phyloP scores from a whole-genome alignment of 2,329 filamentous ascomycete genomes.

The Neofusicoccum laricinum region DNA sequence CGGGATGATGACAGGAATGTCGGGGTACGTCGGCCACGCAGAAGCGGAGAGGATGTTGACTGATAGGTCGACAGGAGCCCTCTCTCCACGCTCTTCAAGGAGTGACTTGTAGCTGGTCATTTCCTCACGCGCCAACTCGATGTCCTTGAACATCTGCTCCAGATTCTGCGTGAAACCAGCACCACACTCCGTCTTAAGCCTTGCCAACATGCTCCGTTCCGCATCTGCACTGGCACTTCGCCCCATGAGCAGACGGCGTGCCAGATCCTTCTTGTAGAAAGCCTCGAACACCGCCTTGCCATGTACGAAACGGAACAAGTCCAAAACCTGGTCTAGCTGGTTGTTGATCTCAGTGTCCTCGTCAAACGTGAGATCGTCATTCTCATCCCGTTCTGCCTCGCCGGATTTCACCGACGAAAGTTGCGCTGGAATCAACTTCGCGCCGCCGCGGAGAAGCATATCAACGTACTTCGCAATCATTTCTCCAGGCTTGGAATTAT shows the following conservation, averaged over 20 bases:
- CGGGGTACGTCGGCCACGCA: slow-evolving; percentile 89
- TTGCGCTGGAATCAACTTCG: slow-evolving; percentile 74
- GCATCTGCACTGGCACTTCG: slow-evolving; percentile 92
- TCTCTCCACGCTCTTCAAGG: slow-evolving; percentile 58
- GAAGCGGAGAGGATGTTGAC: slow-evolving; percentile 90
- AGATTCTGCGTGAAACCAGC: slow-evolving; percentile 94
- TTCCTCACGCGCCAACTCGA: slow-evolving; percentile 88
- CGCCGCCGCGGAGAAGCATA: slow-evolving; percentile 77
- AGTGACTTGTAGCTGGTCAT: slow-evolving; percentile 82
- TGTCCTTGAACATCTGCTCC: slow-evolving; percentile 99
- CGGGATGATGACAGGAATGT: slow-evolving; percentile 72
- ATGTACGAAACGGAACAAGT: slow-evolving; percentile 94
- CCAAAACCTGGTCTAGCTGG: slow-evolving; percentile 87
- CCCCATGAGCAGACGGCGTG: slow-evolving; percentile 83
- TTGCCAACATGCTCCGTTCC: slow-evolving; percentile 90
- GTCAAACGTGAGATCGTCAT: slow-evolving; percentile 66
- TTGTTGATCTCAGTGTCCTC: slow-evolving; percentile 90
- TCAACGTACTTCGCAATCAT: slow-evolving; percentile 99
- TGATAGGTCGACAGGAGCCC: slow-evolving; percentile 65
- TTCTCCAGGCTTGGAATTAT: slow-evolving; percentile 92
- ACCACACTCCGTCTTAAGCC: slow-evolving; percentile 85
- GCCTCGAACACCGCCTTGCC: slow-evolving; percentile 98
- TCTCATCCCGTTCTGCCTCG: slow-evolving; percentile 59
- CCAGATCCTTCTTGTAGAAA: slow-evolving; percentile 98
- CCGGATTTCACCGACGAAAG: slow-evolving; percentile 57